Conservation (phyloP, 768 basidiomycete species). For the Termitomyces eurrhizus region DNA sequence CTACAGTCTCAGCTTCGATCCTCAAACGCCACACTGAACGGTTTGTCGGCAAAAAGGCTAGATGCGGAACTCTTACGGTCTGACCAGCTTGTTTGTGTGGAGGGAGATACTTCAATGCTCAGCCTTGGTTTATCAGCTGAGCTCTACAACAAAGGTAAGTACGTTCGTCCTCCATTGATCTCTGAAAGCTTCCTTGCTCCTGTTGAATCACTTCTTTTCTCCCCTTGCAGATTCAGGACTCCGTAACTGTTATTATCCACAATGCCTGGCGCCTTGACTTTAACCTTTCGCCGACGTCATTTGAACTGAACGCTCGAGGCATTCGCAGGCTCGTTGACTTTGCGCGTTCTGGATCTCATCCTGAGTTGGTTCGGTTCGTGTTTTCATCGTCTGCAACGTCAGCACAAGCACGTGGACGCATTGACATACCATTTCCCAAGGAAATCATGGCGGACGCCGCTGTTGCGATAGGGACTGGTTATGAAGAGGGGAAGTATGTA, state of each 20-base stretch:
- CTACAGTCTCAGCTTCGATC: slow-evolving; percentile 5
- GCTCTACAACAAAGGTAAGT: slow-evolving; percentile 20
- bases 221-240: too few relatives aligned
- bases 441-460: slow-evolving; percentile 26
- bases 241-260: too few relatives aligned
- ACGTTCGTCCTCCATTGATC: too few relatives aligned
- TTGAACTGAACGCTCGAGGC: too few relatives aligned
- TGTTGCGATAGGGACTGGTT: slow-evolving; percentile 36
- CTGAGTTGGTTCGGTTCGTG: too few relatives aligned
- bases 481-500: slow-evolving; percentile 43
- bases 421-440: slow-evolving; percentile 30
- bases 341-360: too few relatives aligned
- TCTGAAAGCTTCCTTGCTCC: too few relatives aligned
- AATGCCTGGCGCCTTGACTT: too few relatives aligned
- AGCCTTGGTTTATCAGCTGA: slow-evolving; percentile 25
- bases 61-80: slow-evolving; percentile 22
- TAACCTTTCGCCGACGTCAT: too few relatives aligned
- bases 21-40: slow-evolving; percentile 15
- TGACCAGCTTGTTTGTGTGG: slow-evolving; percentile 28
- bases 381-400: too few relatives aligned
- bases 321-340: too few relatives aligned
- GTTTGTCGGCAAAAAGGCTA: slow-evolving; percentile 26
- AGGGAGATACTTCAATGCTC: slow-evolving; percentile 25
- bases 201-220: not conserved
- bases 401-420: too few relatives aligned